Percentiles rank a stretch among this genome's conserved stretches.
These are phyloP conservation scores for Kluyveromyces wickerhamii DNA, from an alignment of 805 yeast genomes.

Conservation along the genomic window DNA sequence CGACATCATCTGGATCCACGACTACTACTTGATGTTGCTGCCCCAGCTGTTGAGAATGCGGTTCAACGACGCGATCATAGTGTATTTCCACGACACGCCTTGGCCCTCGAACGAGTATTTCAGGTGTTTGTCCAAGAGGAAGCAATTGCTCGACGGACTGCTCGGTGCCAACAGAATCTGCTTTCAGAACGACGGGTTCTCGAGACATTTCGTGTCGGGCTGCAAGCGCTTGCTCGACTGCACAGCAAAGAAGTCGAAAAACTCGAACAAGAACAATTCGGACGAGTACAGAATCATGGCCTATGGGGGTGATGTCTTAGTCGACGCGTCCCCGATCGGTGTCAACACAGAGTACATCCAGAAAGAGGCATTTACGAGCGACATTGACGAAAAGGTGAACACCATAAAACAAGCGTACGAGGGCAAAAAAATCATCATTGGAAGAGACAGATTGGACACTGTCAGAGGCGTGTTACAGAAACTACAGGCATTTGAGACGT, in stretches of 20 bases:
- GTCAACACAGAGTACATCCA: slow-evolving; percentile 69
- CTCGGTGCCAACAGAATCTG: slow-evolving; percentile 82
- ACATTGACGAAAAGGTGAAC: slow-evolving; percentile 53
- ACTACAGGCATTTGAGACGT: slow-evolving; percentile 81
- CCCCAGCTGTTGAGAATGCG: slow-evolving; percentile 80
- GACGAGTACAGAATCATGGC: slow-evolving; percentile 42
- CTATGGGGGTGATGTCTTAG: slow-evolving; percentile 69
- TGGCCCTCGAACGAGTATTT: slow-evolving; percentile 93
- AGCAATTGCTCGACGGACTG: slow-evolving; percentile 80
- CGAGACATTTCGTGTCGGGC: slow-evolving; percentile 85
- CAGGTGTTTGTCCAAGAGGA: slow-evolving; percentile 77
- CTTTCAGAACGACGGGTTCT: slow-evolving; percentile 79
- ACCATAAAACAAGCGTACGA: slow-evolving; percentile 57
- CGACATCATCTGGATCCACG: slow-evolving; percentile 89
- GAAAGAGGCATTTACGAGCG: slow-evolving; percentile 40
- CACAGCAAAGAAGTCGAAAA: slow-evolving; percentile 40
- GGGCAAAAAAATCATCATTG: slow-evolving; percentile 73
- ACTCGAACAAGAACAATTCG: slow-evolving; percentile 14
- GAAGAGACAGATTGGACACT: slow-evolving; percentile 86
- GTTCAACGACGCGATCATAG: slow-evolving; percentile 56
- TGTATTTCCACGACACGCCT: slow-evolving; percentile 81
- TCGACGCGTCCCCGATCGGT: slow-evolving; percentile 81
- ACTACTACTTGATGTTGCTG: slow-evolving; percentile 70
- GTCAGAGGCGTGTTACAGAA: slow-evolving; percentile 94
- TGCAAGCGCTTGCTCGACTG: slow-evolving; percentile 83